Conservation (phyloP, 1,139 yeast genomes). For the Suzukiozyma palmioleophila region DNA sequence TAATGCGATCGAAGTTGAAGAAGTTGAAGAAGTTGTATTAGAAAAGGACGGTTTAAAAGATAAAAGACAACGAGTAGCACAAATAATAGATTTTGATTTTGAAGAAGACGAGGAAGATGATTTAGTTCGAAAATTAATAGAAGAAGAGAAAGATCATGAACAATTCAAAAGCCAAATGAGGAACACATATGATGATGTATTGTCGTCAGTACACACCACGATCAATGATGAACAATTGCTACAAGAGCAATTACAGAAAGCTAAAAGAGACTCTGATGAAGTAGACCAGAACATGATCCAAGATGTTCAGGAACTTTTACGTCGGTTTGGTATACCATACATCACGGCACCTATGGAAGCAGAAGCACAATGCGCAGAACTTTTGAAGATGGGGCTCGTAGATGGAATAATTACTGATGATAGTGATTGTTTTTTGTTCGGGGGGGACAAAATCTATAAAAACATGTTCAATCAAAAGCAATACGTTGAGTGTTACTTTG, state of each 20-base stretch:
- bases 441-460: conserved; percentile 79
- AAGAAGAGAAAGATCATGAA: conserved; percentile 71
- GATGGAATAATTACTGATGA: conserved; percentile 98
- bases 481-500: conserved; percentile 81
- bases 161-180: conserved; percentile 51
- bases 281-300: conserved; percentile 82
- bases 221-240: conserved; percentile 52
- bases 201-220: conserved; percentile 25
- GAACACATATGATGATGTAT: conserved; percentile 18
- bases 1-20: not conserved
- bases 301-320: conserved; percentile 84
- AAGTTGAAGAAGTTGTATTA: not conserved
- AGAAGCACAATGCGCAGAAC: conserved; percentile 93
- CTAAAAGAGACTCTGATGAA: conserved; percentile 84
- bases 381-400: conserved; percentile 61
- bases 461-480: conserved; percentile 94
- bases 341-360: conserved; percentile 98
- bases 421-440: conserved; percentile 93
- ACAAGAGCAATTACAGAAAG: conserved; percentile 57
- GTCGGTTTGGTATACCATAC: conserved; percentile 88
- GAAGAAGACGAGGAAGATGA: conserved; percentile 76
- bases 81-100: conserved; percentile 54
- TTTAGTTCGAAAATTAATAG: conserved; percentile 53
- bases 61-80: conserved; percentile 22
- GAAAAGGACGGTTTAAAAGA: conserved; percentile 47